Conservation (phyloP, 2,329 filamentous ascomycete species). For the Eutypa lata region DNA sequence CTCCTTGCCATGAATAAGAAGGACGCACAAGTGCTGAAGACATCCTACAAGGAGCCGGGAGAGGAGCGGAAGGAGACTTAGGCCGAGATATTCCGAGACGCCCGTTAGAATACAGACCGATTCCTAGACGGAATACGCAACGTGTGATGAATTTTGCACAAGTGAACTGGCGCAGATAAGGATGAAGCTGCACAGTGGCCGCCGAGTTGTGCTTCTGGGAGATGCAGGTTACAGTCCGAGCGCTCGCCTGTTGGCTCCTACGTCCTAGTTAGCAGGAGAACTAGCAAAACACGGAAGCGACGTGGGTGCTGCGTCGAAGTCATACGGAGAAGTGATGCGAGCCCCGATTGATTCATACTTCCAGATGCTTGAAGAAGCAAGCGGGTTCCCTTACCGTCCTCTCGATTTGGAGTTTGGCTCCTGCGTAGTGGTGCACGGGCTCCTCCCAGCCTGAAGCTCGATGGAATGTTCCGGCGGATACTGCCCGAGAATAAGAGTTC, state of each 20-base stretch:
- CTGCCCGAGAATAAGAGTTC: constrained; percentile 1
- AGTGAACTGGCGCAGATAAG: constrained; percentile 9
- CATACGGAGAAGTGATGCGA: constrained; percentile 5
- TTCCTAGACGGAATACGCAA: constrained; percentile 3
- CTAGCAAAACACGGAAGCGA: constrained; percentile 7
- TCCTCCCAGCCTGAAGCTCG: constrained; percentile 5
- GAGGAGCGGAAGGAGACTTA: constrained; percentile 10
- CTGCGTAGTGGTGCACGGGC: constrained; percentile 7
- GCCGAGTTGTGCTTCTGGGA: constrained; percentile 12
- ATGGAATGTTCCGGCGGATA: background rate
- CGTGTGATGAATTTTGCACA: constrained; percentile 7
- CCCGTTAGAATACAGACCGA: constrained; percentile 9
- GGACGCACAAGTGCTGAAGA: constrained; percentile 3
- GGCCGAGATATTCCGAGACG: background rate
- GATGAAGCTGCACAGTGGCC: constrained; percentile 9
- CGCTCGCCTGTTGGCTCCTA: constrained; percentile 9
- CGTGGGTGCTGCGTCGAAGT: constrained; percentile 4
- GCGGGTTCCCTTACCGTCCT: constrained; percentile 6
- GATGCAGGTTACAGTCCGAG: constrained; percentile 12
- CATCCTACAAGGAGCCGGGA: constrained; percentile 5
- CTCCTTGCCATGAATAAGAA: constrained; percentile 15
- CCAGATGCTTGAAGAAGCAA: background rate
- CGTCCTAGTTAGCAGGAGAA: constrained; percentile 8
- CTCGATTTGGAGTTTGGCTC: constrained; percentile 6
- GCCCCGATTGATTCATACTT: constrained; percentile 6